phyloP scores from a whole-genome alignment of 2,329 filamentous ascomycete genomes.

The Macrophomina pseudophaseolina region DNA sequence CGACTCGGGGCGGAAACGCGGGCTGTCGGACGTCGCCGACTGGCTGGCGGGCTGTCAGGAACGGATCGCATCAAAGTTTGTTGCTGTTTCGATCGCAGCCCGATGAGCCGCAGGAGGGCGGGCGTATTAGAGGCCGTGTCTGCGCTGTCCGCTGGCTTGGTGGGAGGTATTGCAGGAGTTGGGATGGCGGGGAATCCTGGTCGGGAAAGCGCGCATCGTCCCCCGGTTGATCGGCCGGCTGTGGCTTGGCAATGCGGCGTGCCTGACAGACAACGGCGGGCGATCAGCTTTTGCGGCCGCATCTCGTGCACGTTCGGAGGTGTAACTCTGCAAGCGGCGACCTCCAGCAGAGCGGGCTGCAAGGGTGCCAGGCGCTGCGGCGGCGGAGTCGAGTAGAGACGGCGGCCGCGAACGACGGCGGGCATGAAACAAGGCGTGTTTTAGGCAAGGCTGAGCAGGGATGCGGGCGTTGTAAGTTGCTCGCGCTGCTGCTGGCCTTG shows the following conservation, averaged over 20 bases:
- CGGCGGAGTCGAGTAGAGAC: conserved; percentile 1
- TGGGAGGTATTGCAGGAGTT: neutral
- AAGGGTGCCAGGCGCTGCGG: neutral
- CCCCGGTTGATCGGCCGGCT: conserved; percentile 24
- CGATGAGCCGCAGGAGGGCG: neutral
- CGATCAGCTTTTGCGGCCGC: neutral
- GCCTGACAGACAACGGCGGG: conserved; percentile 4
- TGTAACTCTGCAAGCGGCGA: conserved; percentile 6
- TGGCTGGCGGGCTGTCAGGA: conserved; percentile 6
- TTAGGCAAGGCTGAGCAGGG: conserved; percentile 29
- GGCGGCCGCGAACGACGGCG: conserved; percentile 3
- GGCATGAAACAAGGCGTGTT: conserved; percentile 43
- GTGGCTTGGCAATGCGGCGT: conserved; percentile 23
- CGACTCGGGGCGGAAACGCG: conserved; percentile 1
- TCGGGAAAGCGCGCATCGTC: conserved; percentile 15
- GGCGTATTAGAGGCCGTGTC: neutral
- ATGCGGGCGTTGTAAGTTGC: too few relatives aligned
- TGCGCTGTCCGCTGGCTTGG: neutral
- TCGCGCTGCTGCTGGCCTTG: neutral
- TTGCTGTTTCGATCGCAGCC: neutral
- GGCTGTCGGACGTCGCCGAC: neutral
- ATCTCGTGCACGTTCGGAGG: neutral
- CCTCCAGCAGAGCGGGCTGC: neutral
- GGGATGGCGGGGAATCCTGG: conserved; percentile 4
- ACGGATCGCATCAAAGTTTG: neutral